These are phyloP conservation scores for Mortierella sp. DNA, from an alignment of 371 early-diverging fungal genomes.

Conservation along the genomic window DNA sequence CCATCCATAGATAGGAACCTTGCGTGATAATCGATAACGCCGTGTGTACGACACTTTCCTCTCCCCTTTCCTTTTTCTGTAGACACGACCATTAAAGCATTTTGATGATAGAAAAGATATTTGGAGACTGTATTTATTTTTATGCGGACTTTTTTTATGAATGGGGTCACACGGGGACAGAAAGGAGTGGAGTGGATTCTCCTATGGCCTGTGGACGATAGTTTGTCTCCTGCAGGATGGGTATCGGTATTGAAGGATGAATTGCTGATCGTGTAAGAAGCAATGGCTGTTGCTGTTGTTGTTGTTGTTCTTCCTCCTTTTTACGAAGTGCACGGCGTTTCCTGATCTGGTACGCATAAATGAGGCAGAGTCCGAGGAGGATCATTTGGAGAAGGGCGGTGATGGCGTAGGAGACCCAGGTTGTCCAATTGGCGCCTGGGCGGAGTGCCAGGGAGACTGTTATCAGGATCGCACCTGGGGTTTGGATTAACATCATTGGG, in stretches of 20 bases:
- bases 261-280: not conserved
- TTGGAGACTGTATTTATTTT: not conserved
- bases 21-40: not conserved
- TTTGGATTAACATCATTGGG: slow-evolving; percentile 93
- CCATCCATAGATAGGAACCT: not conserved
- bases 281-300: slow-evolving; percentile 8
- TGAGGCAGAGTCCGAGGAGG: slow-evolving; percentile 81
- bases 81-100: not conserved
- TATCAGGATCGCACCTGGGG: slow-evolving; percentile 84
- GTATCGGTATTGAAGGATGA: not conserved
- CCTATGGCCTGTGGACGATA: not conserved
- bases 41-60: not conserved
- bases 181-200: not conserved
- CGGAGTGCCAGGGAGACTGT: slow-evolving; percentile 84
- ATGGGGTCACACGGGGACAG: not conserved
- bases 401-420: slow-evolving; percentile 90
- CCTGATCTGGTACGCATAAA: slow-evolving; percentile 70
- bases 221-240: not conserved
- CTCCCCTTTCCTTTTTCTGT: not conserved
- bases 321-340: slow-evolving; percentile 34
- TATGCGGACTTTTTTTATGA: not conserved
- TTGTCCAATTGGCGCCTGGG: slow-evolving; percentile 92
- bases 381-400: slow-evolving; percentile 88
- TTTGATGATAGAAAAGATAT: not conserved
- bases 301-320: slow-evolving; percentile 13